These are phyloP conservation scores for Hortaea werneckii DNA, from an alignment of 2,329 filamentous ascomycete genomes.

Conservation along the genomic window DNA sequence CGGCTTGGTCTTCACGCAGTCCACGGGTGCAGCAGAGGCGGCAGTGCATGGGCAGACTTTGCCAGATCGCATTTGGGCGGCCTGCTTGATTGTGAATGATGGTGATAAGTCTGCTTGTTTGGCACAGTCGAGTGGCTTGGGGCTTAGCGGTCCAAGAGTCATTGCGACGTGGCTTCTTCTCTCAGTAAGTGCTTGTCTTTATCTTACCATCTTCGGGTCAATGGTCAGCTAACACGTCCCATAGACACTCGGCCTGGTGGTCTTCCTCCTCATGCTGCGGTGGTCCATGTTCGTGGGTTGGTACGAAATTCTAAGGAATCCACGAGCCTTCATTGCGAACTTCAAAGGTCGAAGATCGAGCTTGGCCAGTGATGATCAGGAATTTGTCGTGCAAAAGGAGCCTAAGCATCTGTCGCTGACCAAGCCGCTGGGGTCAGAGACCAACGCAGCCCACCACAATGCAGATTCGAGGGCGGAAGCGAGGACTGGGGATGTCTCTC, in stretches of 20 bases:
- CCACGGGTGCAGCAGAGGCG: constrained; percentile 49
- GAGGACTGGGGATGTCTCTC: not conserved
- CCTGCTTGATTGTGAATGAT: constrained; percentile 46
- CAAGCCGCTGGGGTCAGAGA: constrained; percentile 3
- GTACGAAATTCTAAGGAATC: constrained; percentile 43
- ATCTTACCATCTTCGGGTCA: constrained; percentile 11
- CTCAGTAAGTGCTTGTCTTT: constrained; percentile 44
- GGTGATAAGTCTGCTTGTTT: constrained; percentile 58
- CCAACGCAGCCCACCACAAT: not conserved
- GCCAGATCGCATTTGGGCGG: constrained; percentile 51
- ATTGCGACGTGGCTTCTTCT: constrained; percentile 63
- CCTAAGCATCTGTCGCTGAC: constrained; percentile 6
- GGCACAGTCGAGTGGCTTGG: constrained; percentile 43
- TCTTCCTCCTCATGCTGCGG: constrained; percentile 62
- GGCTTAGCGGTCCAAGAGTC: constrained; percentile 58
- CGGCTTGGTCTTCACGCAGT: constrained; percentile 66
- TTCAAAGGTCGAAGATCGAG: constrained; percentile 3
- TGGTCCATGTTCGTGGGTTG: constrained; percentile 68
- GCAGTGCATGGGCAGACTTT: constrained; percentile 40
- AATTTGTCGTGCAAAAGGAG: constrained; percentile 5
- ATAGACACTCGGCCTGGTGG: constrained; percentile 68
- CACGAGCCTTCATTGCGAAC: constrained; percentile 1
- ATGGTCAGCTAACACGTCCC: not conserved
- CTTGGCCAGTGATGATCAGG: constrained; percentile 4
- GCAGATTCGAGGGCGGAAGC: not conserved